phyloP scores from a whole-genome alignment of 148 eudicot genomes.

The Salicornia ramosissima region DNA sequence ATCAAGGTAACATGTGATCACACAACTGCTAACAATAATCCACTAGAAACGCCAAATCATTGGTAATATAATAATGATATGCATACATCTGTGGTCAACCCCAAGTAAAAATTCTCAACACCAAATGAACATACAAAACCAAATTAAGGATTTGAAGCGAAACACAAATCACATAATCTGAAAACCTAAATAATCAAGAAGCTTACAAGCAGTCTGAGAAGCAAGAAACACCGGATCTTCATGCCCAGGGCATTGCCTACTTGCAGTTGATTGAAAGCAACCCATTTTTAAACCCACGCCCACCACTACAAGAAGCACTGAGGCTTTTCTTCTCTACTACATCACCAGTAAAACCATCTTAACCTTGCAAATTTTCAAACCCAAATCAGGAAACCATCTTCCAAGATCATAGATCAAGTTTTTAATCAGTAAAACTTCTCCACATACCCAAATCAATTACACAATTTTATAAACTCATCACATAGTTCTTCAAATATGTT shows the following conservation, averaged over 20 bases:
- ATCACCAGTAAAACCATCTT: conserved; percentile 42
- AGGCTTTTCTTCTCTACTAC: conserved; percentile 24
- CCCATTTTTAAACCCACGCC: conserved; percentile 84
- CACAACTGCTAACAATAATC: no score
- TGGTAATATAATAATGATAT: no score
- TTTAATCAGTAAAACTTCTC: conserved; percentile 11
- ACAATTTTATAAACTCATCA: background rate
- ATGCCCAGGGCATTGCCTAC: conserved; percentile 47
- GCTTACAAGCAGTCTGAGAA: conserved; percentile 87
- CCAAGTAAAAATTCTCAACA: no score
- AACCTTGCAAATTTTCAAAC: conserved; percentile 31
- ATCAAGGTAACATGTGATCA: no score
- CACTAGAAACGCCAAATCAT: no score
- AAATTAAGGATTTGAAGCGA: no score
- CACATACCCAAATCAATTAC: background rate
- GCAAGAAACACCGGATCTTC: conserved; percentile 69
- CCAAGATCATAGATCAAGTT: background rate
- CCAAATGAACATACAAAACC: no score
- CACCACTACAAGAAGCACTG: conserved; percentile 17
- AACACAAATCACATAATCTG: no score
- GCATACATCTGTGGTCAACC: no score
- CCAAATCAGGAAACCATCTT: conserved; percentile 4
- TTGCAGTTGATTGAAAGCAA: conserved; percentile 59
- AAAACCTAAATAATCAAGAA: background rate
- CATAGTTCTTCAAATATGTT: background rate